Conservation (phyloP, 805 yeast species). For the Wickerhamomyces mucosus region DNA sequence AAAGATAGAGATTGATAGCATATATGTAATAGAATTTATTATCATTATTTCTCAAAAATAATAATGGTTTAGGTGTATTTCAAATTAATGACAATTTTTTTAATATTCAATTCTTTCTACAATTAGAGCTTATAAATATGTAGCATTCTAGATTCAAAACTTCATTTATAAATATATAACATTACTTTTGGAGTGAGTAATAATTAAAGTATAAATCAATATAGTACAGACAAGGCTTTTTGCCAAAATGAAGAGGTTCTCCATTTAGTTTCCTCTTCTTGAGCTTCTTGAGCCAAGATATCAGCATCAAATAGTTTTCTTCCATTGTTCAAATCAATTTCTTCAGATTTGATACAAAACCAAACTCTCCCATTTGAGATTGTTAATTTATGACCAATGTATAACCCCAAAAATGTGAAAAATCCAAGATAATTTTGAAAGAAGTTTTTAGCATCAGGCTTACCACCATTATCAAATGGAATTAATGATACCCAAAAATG, state of each 20-base stretch:
- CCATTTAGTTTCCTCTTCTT: constrained; percentile 22
- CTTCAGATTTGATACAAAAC: constrained; percentile 25
- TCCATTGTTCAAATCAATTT: constrained; percentile 50
- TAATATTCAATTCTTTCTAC: no score
- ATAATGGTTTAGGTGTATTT: no score
- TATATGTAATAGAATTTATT: no score
- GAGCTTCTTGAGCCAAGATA: constrained; percentile 29
- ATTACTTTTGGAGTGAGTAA: no score
- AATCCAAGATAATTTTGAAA: constrained; percentile 44
- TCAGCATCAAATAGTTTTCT: constrained; percentile 37
- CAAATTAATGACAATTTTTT: no score
- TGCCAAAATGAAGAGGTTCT: constrained; percentile 11
- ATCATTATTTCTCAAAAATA: no score
- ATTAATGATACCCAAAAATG: constrained; percentile 60
- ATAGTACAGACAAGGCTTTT: no score
- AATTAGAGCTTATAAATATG: no score
- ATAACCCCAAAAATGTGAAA: constrained; percentile 35
- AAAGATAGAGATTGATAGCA: no score
- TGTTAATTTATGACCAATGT: constrained; percentile 33
- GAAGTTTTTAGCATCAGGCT: constrained; percentile 30
- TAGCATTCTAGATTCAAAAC: no score
- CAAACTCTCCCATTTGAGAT: constrained; percentile 17
- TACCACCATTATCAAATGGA: constrained; percentile 36
- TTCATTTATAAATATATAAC: no score
- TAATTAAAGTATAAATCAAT: no score